Conservation (phyloP, 192 early-diverging fungal species). For the Coemansia sp. region DNA sequence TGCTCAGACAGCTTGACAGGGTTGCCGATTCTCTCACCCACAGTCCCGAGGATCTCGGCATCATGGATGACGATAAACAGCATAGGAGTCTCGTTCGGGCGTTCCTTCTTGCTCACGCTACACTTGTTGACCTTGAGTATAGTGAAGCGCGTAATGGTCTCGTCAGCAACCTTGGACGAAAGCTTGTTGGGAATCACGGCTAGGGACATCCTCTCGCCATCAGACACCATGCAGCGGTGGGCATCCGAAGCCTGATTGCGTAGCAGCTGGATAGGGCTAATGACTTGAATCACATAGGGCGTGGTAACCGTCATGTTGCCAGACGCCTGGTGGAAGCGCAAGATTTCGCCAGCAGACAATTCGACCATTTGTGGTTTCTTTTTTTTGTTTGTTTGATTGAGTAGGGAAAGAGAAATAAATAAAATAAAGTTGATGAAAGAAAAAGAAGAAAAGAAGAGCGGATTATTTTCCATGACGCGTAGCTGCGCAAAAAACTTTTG, state of each 20-base stretch:
- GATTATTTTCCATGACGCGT: neutral
- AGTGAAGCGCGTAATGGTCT: constrained; percentile 35
- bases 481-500: neutral
- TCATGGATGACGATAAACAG: constrained; percentile 41
- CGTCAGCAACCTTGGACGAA: constrained; percentile 28
- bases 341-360: constrained; percentile 42
- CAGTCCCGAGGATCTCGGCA: constrained; percentile 39
- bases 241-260: constrained; percentile 22
- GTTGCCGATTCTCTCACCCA: constrained; percentile 28
- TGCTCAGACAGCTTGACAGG: constrained; percentile 6
- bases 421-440: constrained; percentile 6
- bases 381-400: neutral
- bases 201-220: constrained; percentile 41
- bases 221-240: constrained; percentile 51
- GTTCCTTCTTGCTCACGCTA: constrained; percentile 34
- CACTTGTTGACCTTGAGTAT: constrained; percentile 38
- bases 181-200: constrained; percentile 44
- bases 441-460: neutral
- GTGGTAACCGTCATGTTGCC: constrained; percentile 20
- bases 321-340: constrained; percentile 25
- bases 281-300: constrained; percentile 31
- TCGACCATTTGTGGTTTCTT: constrained; percentile 8
- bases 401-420: constrained; percentile 7
- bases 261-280: constrained; percentile 44
- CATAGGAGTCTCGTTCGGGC: constrained; percentile 26